Base-by-base conservation (phyloP, 2,329 filamentous ascomycete species). In the Teratosphaeria pseudoeucalypti region DNA sequence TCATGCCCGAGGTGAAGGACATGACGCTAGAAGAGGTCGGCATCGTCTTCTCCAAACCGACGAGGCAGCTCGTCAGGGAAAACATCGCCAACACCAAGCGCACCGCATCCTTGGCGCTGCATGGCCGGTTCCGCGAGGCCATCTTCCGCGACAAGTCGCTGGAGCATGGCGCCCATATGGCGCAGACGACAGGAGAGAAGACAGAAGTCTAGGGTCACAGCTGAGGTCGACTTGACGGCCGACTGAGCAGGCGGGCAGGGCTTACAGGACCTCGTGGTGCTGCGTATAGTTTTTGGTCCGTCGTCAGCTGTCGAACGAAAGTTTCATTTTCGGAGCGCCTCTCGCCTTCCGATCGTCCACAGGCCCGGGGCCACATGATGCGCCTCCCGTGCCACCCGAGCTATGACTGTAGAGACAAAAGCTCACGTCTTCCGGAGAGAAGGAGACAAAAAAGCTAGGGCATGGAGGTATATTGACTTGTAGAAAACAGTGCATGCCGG, bases 21-120 rank as follows among this genome's bases (percentile, higher is more conserved):
- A 76, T 77, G 71, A 82, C 82, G 2, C 79, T 89, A 0, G 87
- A 89, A 73, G 86, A 89, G 72, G 88, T 89, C 61, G 86, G 89
- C 62, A 74, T 83, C 43, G 75, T 89, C 23, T 88, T 89, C 70
- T 78, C 81, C 55, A 78, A 81, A 62, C 85, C 86, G 0, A 89
- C 86, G 0, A 74, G 76, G 52, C 79, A 85, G 54, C 78, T 88
- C 53, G 84, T 88, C 0, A 76, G 74, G 60, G 77, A 85, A 75
- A 88, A 87, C 67, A 62, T 78, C 37, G 71, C 72, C 19, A 78
- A 75, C 64, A 75, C 75, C 43, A 26, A 49, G 6, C 43, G 43
- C n/a, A 49, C 43, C 16, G 9, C 23, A 10, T 49, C 43, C 10
- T 23, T 49, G 43, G 43, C 43, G 9, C 43, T 49, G 9, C 43